Conservation (phyloP, 371 early-diverging fungal genomes). For the Rhizopus sp. region DNA sequence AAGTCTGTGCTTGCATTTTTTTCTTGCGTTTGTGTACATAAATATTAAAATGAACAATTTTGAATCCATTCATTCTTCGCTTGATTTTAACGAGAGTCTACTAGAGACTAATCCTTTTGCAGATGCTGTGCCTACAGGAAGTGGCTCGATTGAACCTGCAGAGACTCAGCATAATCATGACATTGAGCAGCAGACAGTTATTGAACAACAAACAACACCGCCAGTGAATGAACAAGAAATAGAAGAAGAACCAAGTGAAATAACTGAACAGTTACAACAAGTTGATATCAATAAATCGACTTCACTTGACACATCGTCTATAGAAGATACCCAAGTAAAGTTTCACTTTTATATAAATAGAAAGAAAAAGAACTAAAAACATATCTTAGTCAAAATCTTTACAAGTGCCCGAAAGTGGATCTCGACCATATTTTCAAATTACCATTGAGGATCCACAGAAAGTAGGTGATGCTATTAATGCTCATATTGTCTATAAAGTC, state of each 20-base stretch:
- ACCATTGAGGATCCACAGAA: slow-evolving; percentile 88
- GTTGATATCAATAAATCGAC: no score
- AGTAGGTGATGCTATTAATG: slow-evolving; percentile 84
- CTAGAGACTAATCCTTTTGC: slow-evolving; percentile 50
- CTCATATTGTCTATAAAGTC: slow-evolving; percentile 89
- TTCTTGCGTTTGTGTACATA: background rate
- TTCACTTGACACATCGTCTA: slow-evolving; percentile 6
- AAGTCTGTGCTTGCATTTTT: background rate
- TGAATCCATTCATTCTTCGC: slow-evolving; percentile 18
- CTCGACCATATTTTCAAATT: slow-evolving; percentile 75
- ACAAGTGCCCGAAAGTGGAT: slow-evolving; percentile 54
- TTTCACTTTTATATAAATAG: background rate
- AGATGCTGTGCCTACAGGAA: slow-evolving; percentile 22
- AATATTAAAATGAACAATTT: slow-evolving; percentile 26
- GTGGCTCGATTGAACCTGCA: background rate
- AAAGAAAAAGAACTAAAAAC: slow-evolving; percentile 2
- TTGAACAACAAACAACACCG: background rate
- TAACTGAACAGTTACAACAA: background rate
- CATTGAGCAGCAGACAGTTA: background rate
- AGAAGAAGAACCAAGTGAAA: background rate
- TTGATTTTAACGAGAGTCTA: slow-evolving; percentile 15
- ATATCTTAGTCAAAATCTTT: slow-evolving; percentile 34
- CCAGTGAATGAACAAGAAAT: background rate
- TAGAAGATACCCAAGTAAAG: slow-evolving; percentile 25
- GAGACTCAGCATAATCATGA: background rate